Percentiles rank a stretch among this genome's conserved stretches.
These are phyloP conservation scores for Aspergillus tamarii DNA, from an alignment of 2,329 filamentous ascomycete species.

Conservation along the genomic window DNA sequence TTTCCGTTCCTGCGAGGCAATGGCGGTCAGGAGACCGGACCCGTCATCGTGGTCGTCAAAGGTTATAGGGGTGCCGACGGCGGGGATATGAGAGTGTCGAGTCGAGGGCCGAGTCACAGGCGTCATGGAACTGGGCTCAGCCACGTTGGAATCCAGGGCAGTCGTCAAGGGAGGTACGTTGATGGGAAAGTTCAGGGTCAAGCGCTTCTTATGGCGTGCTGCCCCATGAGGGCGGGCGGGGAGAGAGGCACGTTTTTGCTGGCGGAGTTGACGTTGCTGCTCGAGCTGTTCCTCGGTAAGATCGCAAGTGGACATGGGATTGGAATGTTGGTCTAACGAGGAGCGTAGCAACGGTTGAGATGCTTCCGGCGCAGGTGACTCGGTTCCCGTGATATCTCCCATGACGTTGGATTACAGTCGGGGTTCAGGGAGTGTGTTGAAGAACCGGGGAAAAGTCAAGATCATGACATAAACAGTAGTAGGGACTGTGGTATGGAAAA, in stretches of 20 bases:
- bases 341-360: conserved; percentile 24
- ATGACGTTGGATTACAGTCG: conserved; percentile 30
- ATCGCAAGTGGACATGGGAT: conserved; percentile 13
- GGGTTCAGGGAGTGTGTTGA: conserved; percentile 19
- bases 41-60: conserved; percentile 52
- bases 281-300: conserved; percentile 22
- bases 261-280: conserved; percentile 18
- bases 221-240: conserved; percentile 37
- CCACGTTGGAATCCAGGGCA: conserved; percentile 26
- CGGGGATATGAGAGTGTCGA: conserved; percentile 34
- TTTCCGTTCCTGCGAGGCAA: conserved; percentile 87
- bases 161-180: conserved; percentile 34
- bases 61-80: conserved; percentile 29
- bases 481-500: not conserved
- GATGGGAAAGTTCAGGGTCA: conserved; percentile 53
- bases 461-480: conserved; percentile 20
- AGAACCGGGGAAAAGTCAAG: conserved; percentile 6
- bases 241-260: conserved; percentile 37
- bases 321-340: conserved; percentile 8
- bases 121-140: conserved; percentile 38
- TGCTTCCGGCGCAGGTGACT: conserved; percentile 34
- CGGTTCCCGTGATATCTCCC: conserved; percentile 38
- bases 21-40: conserved; percentile 78
- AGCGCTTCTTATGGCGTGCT: conserved; percentile 48
- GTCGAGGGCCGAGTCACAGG: conserved; percentile 37